Conservation (phyloP, 2,329 filamentous ascomycete genomes). For the Harringtonia lauricola region DNA sequence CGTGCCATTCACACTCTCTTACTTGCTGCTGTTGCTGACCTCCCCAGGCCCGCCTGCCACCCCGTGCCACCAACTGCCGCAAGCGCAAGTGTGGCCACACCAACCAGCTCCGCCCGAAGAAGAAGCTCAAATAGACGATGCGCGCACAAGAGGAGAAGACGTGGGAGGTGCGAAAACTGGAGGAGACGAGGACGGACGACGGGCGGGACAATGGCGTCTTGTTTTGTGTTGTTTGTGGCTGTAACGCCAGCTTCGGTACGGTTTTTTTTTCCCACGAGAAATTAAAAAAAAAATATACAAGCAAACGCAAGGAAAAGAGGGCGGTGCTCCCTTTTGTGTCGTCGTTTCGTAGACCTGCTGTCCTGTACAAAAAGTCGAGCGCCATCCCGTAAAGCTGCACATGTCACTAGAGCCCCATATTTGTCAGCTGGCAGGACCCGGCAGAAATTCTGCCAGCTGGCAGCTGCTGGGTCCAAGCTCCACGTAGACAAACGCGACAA, state of each 20-base stretch:
- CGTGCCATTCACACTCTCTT: constrained; percentile 13
- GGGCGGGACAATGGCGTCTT: constrained; percentile 4
- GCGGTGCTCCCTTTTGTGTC: too few relatives aligned
- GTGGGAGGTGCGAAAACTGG: not conserved
- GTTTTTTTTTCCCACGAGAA: constrained; percentile 4
- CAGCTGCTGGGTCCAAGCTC: constrained; percentile 1
- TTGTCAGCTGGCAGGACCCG: not conserved
- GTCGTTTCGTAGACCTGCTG: too few relatives aligned
- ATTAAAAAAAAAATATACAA: constrained; percentile 5
- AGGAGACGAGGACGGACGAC: not conserved
- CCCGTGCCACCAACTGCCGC: constrained; percentile 98
- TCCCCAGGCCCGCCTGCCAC: constrained; percentile 63
- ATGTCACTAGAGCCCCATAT: too few relatives aligned
- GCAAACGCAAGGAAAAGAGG: not conserved
- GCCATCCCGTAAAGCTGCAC: too few relatives aligned
- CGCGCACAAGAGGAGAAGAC: constrained; percentile 7
- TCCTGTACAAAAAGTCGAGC: too few relatives aligned
- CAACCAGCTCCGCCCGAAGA: constrained; percentile 99
- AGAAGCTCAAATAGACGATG: constrained; percentile 58
- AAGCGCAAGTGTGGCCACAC: constrained; percentile 99
- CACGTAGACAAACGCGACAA: constrained; percentile 7
- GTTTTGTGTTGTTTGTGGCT: constrained; percentile 8
- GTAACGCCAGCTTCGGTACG: constrained; percentile 5
- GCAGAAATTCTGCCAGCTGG: constrained; percentile 1
- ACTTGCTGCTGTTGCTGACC: constrained; percentile 19